These are phyloP conservation scores for Pyrus communis DNA, from an alignment of 306 rosid genomes.

Conservation along the genomic window DNA sequence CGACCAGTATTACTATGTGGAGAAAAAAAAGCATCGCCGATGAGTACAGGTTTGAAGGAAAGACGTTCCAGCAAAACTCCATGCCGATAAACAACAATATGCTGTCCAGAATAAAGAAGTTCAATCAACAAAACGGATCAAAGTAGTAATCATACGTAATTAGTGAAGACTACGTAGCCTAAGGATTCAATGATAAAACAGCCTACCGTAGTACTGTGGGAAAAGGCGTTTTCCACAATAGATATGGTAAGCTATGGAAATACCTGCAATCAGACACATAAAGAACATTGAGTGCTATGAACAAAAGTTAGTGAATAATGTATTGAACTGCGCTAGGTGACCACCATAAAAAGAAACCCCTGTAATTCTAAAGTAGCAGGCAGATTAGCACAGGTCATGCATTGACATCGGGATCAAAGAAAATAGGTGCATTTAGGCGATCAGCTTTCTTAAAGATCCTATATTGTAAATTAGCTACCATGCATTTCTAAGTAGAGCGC, in stretches of 20 bases:
- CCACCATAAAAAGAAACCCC: too few species aligned
- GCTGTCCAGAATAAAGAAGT: constrained; percentile 26
- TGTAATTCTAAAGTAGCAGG: too few species aligned
- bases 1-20: constrained; percentile 63
- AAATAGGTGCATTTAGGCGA: background rate
- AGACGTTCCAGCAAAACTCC: constrained; percentile 88
- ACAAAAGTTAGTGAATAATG: background rate
- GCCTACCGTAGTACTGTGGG: constrained; percentile 60
- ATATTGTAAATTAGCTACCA: background rate
- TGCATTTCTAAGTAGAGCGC: background rate
- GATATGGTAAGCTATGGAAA: constrained; percentile 77
- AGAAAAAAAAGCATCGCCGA: constrained; percentile 55
- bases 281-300: background rate
- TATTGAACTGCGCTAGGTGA: background rate
- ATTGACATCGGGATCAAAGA: too few species aligned
- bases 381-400: too few species aligned
- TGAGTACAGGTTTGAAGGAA: constrained; percentile 61
- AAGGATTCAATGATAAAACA: background rate
- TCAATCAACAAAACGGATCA: constrained; percentile 4
- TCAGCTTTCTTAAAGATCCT: background rate
- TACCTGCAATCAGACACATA: constrained; percentile 48
- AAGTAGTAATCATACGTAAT: background rate
- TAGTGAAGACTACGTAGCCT: background rate
- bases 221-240: constrained; percentile 68
- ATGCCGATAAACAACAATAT: constrained; percentile 66